These are phyloP conservation scores for Russula dissimulans DNA, from an alignment of 768 basidiomycete genomes.

Conservation along the genomic window DNA sequence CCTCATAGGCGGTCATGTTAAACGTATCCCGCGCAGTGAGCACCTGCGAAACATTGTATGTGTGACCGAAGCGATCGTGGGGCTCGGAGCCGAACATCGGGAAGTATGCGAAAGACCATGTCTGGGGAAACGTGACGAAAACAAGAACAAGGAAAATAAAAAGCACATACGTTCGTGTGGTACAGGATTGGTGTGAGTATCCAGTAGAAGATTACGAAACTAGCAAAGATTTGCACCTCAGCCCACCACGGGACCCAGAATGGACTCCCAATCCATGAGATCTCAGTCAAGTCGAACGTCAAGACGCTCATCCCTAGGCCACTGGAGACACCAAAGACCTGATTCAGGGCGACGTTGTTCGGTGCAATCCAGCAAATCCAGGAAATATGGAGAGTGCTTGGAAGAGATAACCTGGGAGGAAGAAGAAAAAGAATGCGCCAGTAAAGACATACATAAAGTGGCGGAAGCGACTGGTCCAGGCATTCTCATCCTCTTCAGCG, in stretches of 20 bases:
- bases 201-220: conserved; percentile 92
- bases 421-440: conserved; percentile 78
- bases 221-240: conserved; percentile 76
- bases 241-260: conserved; percentile 96
- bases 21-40: conserved; percentile 56
- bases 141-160: neutral
- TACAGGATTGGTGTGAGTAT: conserved; percentile 82
- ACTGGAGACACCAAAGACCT: conserved; percentile 76
- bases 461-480: conserved; percentile 56
- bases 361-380: conserved; percentile 91
- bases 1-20: conserved; percentile 64
- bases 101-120: conserved; percentile 80
- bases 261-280: conserved; percentile 63
- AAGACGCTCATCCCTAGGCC: conserved; percentile 85
- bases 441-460: conserved; percentile 65
- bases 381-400: conserved; percentile 79
- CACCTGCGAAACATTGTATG: conserved; percentile 71
- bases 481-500: conserved; percentile 70
- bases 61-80: conserved; percentile 72
- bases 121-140: conserved; percentile 32
- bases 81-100: conserved; percentile 73
- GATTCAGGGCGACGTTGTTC: conserved; percentile 75
- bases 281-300: conserved; percentile 89
- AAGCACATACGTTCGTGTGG: conserved; percentile 75
- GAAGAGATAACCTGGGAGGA: conserved; percentile 91